Conservation (phyloP, 331 rosid species). For the Arachis monticola region DNA sequence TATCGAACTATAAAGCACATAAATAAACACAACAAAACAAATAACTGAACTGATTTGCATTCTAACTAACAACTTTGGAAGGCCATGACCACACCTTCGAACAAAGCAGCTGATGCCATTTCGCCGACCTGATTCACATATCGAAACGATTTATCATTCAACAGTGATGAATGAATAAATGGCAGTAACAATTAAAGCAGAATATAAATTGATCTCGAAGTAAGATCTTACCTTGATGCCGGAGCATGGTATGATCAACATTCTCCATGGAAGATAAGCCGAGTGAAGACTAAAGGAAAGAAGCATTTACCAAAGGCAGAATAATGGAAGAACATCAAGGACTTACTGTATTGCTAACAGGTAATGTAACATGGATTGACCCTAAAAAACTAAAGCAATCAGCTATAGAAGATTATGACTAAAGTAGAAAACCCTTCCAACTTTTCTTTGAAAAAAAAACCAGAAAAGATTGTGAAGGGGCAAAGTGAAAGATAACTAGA, state of each 20-base stretch:
- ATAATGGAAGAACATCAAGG: slow-evolving; percentile 28
- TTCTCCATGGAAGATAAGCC: slow-evolving; percentile 40
- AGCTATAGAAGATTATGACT: slow-evolving; percentile 41
- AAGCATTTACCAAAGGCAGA: slow-evolving; percentile 29
- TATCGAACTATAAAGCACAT: slow-evolving; percentile 10
- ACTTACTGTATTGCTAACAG: slow-evolving; percentile 19
- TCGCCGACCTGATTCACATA: slow-evolving; percentile 48
- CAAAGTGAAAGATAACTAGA: slow-evolving; percentile 36
- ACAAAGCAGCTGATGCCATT: slow-evolving; percentile 24
- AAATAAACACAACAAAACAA: slow-evolving; percentile 12
- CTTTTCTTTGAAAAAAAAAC: slow-evolving; percentile 64
- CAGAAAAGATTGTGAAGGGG: slow-evolving; percentile 66
- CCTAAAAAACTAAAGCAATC: slow-evolving; percentile 36
- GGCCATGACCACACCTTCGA: slow-evolving; percentile 26
- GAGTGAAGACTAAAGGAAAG: slow-evolving; percentile 39
- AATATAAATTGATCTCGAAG: not conserved
- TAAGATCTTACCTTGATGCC: slow-evolving; percentile 48
- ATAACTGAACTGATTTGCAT: slow-evolving; percentile 9
- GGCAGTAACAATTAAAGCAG: not conserved
- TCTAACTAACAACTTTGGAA: slow-evolving; percentile 16
- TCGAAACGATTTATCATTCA: slow-evolving; percentile 17
- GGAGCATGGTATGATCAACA: slow-evolving; percentile 45
- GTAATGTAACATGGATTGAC: slow-evolving; percentile 38
- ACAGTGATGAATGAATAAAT: not conserved
- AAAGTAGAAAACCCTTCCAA: slow-evolving; percentile 47